Base-by-base conservation (phyloP, 805 yeast genomes). In the Starmera pachycereana region DNA sequence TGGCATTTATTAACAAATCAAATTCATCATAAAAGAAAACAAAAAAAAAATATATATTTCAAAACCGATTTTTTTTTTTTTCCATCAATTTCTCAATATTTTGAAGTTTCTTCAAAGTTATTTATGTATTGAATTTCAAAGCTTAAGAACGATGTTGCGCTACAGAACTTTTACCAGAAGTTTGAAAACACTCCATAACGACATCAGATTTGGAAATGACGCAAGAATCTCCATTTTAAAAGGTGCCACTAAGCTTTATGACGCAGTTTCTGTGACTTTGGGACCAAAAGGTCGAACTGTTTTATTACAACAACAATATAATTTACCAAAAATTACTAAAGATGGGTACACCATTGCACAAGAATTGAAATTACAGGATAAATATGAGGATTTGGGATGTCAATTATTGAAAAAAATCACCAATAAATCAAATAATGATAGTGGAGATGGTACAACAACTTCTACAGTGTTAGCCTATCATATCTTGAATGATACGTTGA, bases 251-350 rank as follows among this genome's bases (percentile, higher is more conserved):
- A 83, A 85, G 47, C 76, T 86, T 53, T 96, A 96, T 37, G 89
- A 86, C 60, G 98, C 98, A 30, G 98, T 90, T 42, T 81, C 95
- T 33, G 96, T 92, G 42, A 90, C 98, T 32, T 72, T 90, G 49
- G 98, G 98, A 44, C 98, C 98, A 59, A 90, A 90, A 68, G 98
- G 98, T 61, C 81, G 98, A 68, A 92, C 92, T 58, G 98, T 90
- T 33, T 74, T 90, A 56, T 90, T 90, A 57, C 97, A 90, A 70
- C 98, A 90, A 70, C 84, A 87, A 47, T 92, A 85, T 49, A 97
- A 97, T 47, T 77, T 95, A 37, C 98, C 98, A 57, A 90, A 92
- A 74, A 92, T 90, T 74, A 90, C 98, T 69, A 90, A 90, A 72
- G 98, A 90, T 64, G 98, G 98, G 79, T 97, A 90, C 42, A 90